phyloP scores from a whole-genome alignment of 2,329 filamentous ascomycete genomes.

The Penicillium sp. region DNA sequence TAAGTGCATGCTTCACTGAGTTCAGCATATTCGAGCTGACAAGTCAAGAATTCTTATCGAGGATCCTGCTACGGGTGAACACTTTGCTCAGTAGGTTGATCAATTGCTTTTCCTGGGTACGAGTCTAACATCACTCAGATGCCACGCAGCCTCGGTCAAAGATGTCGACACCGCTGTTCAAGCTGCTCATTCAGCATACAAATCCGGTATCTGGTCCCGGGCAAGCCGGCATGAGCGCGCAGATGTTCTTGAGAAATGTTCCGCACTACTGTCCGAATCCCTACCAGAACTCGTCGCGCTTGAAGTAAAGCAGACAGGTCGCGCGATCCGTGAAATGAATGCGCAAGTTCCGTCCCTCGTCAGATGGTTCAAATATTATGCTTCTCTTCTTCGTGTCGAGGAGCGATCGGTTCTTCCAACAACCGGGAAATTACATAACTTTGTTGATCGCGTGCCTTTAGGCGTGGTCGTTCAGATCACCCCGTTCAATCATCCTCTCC shows the following conservation, averaged over 20 bases:
- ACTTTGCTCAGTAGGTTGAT: conserved; percentile 17
- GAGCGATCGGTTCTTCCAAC: conserved; percentile 68
- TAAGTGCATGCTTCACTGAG: background rate
- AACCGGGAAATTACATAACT: conserved; percentile 41
- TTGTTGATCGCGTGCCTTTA: conserved; percentile 36
- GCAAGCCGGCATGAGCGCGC: conserved; percentile 20
- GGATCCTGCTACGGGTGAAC: conserved; percentile 20
- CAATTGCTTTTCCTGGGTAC: fast-evolving
- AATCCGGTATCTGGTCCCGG: conserved; percentile 20
- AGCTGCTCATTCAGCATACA: conserved; percentile 12
- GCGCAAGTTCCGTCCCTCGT: conserved; percentile 62
- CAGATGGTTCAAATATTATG: conserved; percentile 71
- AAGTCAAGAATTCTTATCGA: conserved; percentile 16
- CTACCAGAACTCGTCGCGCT: conserved; percentile 60
- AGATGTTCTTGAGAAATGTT: conserved; percentile 22
- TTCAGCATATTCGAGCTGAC: background rate
- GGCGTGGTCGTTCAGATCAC: conserved; percentile 44
- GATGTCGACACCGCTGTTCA: conserved; percentile 15
- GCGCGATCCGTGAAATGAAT: conserved; percentile 68
- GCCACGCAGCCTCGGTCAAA: conserved; percentile 16
- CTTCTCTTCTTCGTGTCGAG: conserved; percentile 65
- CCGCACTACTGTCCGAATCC: conserved; percentile 10
- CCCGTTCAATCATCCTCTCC: conserved; percentile 40
- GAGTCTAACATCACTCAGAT: conserved; percentile 9
- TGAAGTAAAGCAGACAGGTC: conserved; percentile 68